A percentile compares a stretch with the other conserved stretches of the same genome.
phyloP scores from a whole-genome alignment of 257 asterid species.

The Fraxinus pennsylvanica region DNA sequence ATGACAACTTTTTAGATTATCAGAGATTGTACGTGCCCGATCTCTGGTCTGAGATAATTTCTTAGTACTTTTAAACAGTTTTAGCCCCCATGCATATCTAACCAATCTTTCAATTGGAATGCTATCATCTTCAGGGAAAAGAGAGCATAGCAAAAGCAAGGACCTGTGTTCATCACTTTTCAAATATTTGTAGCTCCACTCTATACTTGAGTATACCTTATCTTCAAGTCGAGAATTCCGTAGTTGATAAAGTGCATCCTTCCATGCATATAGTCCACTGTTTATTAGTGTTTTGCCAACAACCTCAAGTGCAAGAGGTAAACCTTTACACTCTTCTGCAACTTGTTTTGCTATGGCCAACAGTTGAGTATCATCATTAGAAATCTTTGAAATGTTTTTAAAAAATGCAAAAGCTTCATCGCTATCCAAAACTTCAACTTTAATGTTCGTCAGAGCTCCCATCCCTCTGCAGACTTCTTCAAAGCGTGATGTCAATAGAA shows the following conservation, averaged over 20 bases:
- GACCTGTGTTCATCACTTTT: conserved; percentile 19
- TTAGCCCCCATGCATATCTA: conserved; percentile 15
- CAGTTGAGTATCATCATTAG: neutral
- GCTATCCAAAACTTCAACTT: too few relatives aligned
- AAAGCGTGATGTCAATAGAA: conserved; percentile 15
- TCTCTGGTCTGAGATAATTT: conserved; percentile 5
- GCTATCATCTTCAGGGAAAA: conserved; percentile 5
- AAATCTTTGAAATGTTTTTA: neutral
- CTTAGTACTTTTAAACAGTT: neutral
- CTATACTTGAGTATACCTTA: conserved; percentile 1
- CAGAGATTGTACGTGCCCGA: neutral
- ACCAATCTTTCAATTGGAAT: conserved; percentile 2
- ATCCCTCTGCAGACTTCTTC: neutral
- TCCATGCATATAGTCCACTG: conserved; percentile 2
- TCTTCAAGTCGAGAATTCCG: neutral
- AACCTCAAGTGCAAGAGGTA: conserved; percentile 23
- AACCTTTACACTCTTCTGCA: conserved; percentile 19
- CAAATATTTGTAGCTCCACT: conserved; percentile 20
- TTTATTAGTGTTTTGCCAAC: conserved; percentile 12
- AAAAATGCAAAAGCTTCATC: too few relatives aligned
- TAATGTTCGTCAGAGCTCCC: neutral
- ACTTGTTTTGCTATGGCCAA: neutral
- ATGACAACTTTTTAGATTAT: neutral
- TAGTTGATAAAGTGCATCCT: neutral
- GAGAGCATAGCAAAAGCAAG: conserved; percentile 21